Evolutionary conservation across 371 early-diverging fungal species (phyloP), one percentile per base, ranked within the genome.

Genomic region (Gilbertella persicaria): DNA sequence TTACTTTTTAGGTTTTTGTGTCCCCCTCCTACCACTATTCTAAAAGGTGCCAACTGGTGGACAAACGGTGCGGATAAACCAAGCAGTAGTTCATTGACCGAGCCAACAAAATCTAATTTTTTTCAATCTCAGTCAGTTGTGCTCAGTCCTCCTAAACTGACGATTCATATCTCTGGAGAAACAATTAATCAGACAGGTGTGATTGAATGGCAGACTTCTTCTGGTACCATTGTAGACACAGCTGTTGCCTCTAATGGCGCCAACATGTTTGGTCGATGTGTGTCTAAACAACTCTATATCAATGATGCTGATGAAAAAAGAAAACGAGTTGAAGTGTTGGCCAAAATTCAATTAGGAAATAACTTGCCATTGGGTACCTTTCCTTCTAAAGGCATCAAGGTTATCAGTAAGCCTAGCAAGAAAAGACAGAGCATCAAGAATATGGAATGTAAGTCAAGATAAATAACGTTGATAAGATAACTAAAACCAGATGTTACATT

Each of bases 401-500:
- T 92, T 20, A 92, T 92, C 50, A 85, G 86, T 68, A 92, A 92
- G 64, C 92, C 92, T 4, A 84, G 85, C 51, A 92, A 92, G 64
- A 91, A 91, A 69, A 75, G 90, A 40, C 93, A 86, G 64, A 93
- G 88, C 60, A 85, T 81, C 19, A 91, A 90, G 68, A 93, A 93
- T 63, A 88, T 90, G 75, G 91, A 91, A 55, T 66, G 82, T 76
- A 78, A 76, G 79, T 62, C 28, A 25, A 21, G 5, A 28, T 45
- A 14, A 33, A 47, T 45, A n/a, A 30, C 24, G 14, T n/a, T 10
- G 2, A 17, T 5, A 17, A 17, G 33, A 40, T 17, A 23, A 39
- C 64, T 29, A 57, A 58, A 39, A n/a, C n/a, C n/a, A n/a, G n/a
- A 84, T 82, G 4, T 72, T 80, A 48, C 79, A 73, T 51, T 82